Conservation (phyloP, 441 rosid species). For the Gossypium armourianum region DNA sequence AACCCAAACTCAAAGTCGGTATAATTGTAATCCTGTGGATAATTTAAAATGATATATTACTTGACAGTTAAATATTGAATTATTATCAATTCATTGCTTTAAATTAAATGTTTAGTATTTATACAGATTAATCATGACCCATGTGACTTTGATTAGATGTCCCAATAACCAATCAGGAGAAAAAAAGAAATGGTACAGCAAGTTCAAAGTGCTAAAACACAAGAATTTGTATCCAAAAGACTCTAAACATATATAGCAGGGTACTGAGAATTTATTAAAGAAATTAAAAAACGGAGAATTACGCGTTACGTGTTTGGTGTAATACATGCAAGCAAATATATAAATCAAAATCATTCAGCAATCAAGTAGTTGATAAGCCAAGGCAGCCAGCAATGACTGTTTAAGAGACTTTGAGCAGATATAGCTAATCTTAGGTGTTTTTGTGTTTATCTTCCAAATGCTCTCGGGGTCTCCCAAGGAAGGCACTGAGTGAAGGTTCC, state of each 20-base stretch:
- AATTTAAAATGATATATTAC: too few relatives aligned
- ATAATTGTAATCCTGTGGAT: too few relatives aligned
- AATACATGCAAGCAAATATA: slow-evolving; percentile 9
- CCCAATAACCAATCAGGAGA: slow-evolving; percentile 15
- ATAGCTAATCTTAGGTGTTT: slow-evolving; percentile 22
- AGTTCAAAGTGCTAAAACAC: slow-evolving; percentile 23
- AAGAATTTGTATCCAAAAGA: not conserved
- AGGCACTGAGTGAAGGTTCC: not conserved
- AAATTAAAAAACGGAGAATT: slow-evolving; percentile 8
- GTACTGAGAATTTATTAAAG: not conserved
- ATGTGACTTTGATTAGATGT: slow-evolving; percentile 24
- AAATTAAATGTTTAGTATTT: too few relatives aligned
- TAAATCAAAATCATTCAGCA: not conserved
- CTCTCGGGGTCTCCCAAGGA: not conserved
- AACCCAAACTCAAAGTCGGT: too few relatives aligned
- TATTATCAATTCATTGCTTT: too few relatives aligned
- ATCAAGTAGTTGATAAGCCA: not conserved
- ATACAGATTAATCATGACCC: slow-evolving; percentile 19
- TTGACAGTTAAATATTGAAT: too few relatives aligned
- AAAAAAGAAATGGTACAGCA: not conserved
- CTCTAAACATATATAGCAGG: not conserved
- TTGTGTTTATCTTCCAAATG: slow-evolving; percentile 12
- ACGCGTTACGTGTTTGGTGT: slow-evolving; percentile 27
- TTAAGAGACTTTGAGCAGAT: not conserved
- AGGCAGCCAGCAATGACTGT: slow-evolving; percentile 4